Conservation (phyloP, 306 rosid genomes). For the Elaeagnus macrophylla region DNA sequence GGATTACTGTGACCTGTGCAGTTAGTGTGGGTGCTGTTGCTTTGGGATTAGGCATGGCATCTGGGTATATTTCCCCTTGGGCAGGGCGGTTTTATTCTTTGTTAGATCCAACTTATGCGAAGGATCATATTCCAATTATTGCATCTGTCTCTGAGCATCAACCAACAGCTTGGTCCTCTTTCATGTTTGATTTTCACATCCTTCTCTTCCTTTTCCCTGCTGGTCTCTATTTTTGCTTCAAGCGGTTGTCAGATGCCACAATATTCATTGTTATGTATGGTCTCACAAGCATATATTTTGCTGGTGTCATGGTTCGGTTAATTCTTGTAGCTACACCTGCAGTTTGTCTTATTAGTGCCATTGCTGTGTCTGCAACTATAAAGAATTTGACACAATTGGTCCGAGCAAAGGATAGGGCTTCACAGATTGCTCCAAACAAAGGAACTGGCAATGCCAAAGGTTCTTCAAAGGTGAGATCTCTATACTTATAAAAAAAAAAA, state of each 20-base stretch:
- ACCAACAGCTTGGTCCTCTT: slow-evolving; percentile 99
- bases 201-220: slow-evolving; percentile 93
- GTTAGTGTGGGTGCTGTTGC: slow-evolving; percentile 75
- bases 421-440: slow-evolving; percentile 60
- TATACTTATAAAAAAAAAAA: neutral
- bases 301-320: slow-evolving; percentile 97
- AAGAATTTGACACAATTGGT: slow-evolving; percentile 70
- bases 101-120: slow-evolving; percentile 97
- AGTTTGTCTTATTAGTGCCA: slow-evolving; percentile 90
- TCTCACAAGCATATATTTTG: slow-evolving; percentile 98
- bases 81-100: slow-evolving; percentile 94
- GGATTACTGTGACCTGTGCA: slow-evolving; percentile 85
- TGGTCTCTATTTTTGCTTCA: slow-evolving; percentile 98
- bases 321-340: slow-evolving; percentile 99
- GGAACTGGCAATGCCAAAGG: slow-evolving; percentile 51
- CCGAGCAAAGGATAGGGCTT: slow-evolving; percentile 54
- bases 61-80: slow-evolving; percentile 99
- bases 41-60: slow-evolving; percentile 83
- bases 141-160: slow-evolving; percentile 99
- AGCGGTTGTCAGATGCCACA: slow-evolving; percentile 94
- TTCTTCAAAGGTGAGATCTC: slow-evolving; percentile 69
- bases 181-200: slow-evolving; percentile 98
- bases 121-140: slow-evolving; percentile 94
- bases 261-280: slow-evolving; percentile 96
- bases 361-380: slow-evolving; percentile 86